phyloP scores from a whole-genome alignment of 2,329 filamentous ascomycete genomes.

The Ampelomyces quisqualis region DNA sequence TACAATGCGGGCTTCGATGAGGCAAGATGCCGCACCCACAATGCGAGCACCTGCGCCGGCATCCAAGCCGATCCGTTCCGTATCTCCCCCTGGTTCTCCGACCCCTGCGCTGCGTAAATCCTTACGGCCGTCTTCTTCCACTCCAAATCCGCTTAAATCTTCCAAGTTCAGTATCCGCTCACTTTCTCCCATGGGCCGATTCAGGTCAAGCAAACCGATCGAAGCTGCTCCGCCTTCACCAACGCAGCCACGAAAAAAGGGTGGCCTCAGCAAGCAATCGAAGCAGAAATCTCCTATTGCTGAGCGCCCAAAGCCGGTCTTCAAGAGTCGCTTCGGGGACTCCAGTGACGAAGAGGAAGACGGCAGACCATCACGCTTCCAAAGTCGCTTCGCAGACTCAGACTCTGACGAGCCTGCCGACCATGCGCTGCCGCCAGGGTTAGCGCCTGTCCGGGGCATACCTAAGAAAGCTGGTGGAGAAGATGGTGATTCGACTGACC shows the following conservation, averaged over 20 bases:
- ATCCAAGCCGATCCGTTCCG: conserved; percentile 46
- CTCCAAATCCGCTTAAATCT: conserved; percentile 34
- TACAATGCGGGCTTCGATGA: conserved; percentile 73
- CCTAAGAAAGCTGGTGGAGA: conserved; percentile 56
- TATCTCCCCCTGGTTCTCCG: conserved; percentile 36
- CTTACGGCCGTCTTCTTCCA: conserved; percentile 37
- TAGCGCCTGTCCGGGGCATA: conserved; percentile 61
- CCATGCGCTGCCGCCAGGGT: conserved; percentile 41
- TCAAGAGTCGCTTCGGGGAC: conserved; percentile 62
- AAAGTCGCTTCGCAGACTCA: conserved; percentile 53
- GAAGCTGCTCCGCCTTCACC: conserved; percentile 16
- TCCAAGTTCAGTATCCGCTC: conserved; percentile 71
- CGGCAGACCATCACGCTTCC: conserved; percentile 40
- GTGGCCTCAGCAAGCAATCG: conserved; percentile 23
- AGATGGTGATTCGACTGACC: conserved; percentile 59
- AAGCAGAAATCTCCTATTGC: conserved; percentile 22
- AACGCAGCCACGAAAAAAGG: conserved; percentile 15
- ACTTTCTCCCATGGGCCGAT: conserved; percentile 64
- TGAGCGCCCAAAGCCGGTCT: conserved; percentile 19
- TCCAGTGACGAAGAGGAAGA: conserved; percentile 63
- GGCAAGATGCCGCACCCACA: conserved; percentile 44
- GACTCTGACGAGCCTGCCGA: conserved; percentile 58
- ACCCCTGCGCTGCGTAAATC: conserved; percentile 34
- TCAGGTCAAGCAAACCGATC: conserved; percentile 43
- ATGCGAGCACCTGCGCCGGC: conserved; percentile 37